A percentile compares a stretch with the other conserved stretches of the same genome.
These are phyloP conservation scores for Leccinum barrowsii DNA, from an alignment of 768 basidiomycete species.

Conservation along the genomic window DNA sequence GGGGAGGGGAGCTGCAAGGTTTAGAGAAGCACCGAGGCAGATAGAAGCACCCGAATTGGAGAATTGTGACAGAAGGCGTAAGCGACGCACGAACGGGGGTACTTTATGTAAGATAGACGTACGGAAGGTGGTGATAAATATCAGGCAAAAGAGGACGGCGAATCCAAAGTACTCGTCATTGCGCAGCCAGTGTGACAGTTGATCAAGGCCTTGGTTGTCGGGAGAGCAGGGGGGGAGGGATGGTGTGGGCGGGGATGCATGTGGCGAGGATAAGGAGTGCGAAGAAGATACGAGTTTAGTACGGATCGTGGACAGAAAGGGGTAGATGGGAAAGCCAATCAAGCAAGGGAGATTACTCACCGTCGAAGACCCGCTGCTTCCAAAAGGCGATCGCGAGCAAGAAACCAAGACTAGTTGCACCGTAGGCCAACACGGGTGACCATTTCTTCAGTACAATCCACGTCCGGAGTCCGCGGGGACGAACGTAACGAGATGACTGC, in stretches of 20 bases:
- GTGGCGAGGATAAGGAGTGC: background rate
- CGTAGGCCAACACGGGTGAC: conserved; percentile 76
- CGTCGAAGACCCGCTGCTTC: conserved; percentile 75
- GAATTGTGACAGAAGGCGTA: conserved; percentile 3
- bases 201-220: conserved; percentile 64
- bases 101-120: conserved; percentile 31
- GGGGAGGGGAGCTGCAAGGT: conserved; percentile 71
- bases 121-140: conserved; percentile 88
- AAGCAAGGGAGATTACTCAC: conserved; percentile 42
- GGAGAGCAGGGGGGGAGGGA: background rate
- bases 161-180: conserved; percentile 71
- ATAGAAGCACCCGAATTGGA: conserved; percentile 4
- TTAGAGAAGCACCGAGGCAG: conserved; percentile 10
- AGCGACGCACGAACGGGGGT: conserved; percentile 7
- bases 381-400: conserved; percentile 80
- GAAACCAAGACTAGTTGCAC: conserved; percentile 72
- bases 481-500: conserved; percentile 34
- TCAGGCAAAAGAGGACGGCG: conserved; percentile 74
- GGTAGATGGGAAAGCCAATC: conserved; percentile 1
- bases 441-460: conserved; percentile 64
- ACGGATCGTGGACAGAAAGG: background rate
- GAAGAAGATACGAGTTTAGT: conserved; percentile 2
- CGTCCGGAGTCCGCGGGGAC: conserved; percentile 51
- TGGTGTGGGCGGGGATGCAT: background rate
- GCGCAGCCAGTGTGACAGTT: conserved; percentile 74